Evolutionary conservation across 306 rosid genomes (phyloP).

Genomic region (Mimosa pudica): DNA sequence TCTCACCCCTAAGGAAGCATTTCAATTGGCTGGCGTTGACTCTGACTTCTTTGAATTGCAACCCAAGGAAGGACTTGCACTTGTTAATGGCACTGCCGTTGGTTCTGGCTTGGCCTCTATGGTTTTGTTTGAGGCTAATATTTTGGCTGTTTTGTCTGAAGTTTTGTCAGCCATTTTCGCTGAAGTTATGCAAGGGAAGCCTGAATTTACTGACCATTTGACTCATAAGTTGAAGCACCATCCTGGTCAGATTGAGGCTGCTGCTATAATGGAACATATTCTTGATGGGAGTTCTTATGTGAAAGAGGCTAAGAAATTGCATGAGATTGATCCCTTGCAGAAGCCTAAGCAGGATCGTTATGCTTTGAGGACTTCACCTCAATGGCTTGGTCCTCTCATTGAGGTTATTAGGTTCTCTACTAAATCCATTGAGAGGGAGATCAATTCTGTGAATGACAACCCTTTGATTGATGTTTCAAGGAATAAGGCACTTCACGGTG

Average conservation of each 20-base stretch:
- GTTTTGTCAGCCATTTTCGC: constrained; percentile 76
- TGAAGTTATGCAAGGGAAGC: constrained; percentile 91
- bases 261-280: constrained; percentile 94
- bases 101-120: constrained; percentile 89
- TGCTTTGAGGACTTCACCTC: constrained; percentile 90
- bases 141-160: constrained; percentile 66
- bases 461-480: constrained; percentile 95
- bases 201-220: constrained; percentile 90
- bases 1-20: constrained; percentile 66
- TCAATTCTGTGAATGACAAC: constrained; percentile 87
- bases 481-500: constrained; percentile 90
- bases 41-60: constrained; percentile 80
- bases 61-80: constrained; percentile 94
- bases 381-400: constrained; percentile 90
- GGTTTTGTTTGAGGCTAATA: constrained; percentile 80
- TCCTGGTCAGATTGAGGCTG: constrained; percentile 96
- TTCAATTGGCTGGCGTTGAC: constrained; percentile 52
- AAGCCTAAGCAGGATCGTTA: constrained; percentile 89
- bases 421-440: constrained; percentile 86
- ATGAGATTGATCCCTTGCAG: constrained; percentile 77
- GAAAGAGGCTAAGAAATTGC: constrained; percentile 69
- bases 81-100: constrained; percentile 91
- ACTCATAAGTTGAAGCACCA: constrained; percentile 88
- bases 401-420: constrained; percentile 88
- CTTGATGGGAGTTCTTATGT: constrained; percentile 82